Evolutionary conservation across 306 rosid species (phyloP).

Genomic region (Glycine latifolia): DNA sequence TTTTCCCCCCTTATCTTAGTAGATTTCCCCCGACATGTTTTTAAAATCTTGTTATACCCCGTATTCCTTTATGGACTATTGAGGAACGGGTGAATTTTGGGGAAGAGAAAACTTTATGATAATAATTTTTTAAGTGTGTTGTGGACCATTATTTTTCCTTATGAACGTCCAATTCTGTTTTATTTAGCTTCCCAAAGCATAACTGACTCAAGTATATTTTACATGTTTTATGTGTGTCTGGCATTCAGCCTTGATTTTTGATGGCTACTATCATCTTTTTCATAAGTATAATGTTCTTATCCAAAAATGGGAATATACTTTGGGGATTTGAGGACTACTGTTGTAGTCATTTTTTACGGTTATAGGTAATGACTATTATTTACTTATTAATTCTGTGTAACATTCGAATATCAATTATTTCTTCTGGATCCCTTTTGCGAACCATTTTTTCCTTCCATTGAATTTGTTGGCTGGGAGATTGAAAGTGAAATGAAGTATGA

Average conservation of each 20-base stretch:
- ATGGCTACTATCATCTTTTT: slow-evolving; percentile 8
- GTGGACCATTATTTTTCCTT: slow-evolving; percentile 31
- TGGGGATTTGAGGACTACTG: background rate
- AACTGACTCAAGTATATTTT: slow-evolving; percentile 8
- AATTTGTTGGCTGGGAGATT: background rate
- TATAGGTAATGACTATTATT: background rate
- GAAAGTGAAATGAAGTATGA: slow-evolving; percentile 15
- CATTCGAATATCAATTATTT: slow-evolving; percentile 15
- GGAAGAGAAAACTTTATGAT: slow-evolving; percentile 56
- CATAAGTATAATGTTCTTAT: background rate
- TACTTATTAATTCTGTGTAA: background rate
- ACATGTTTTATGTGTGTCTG: slow-evolving; percentile 22
- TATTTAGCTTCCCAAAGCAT: slow-evolving; percentile 26
- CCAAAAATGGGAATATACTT: background rate
- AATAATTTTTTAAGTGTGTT: slow-evolving; percentile 48
- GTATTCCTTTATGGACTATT: slow-evolving; percentile 42
- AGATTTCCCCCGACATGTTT: slow-evolving; percentile 45
- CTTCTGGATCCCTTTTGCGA: background rate
- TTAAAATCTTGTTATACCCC: slow-evolving; percentile 50
- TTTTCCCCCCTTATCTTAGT: slow-evolving; percentile 34
- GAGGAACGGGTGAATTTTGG: slow-evolving; percentile 57
- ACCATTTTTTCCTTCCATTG: background rate
- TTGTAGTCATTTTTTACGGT: background rate
- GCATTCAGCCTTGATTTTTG: slow-evolving; percentile 19
- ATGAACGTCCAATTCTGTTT: background rate